These are phyloP conservation scores for Geopyxis carbonaria DNA, from an alignment of 495 filamentous ascomycete genomes.

Conservation along the genomic window DNA sequence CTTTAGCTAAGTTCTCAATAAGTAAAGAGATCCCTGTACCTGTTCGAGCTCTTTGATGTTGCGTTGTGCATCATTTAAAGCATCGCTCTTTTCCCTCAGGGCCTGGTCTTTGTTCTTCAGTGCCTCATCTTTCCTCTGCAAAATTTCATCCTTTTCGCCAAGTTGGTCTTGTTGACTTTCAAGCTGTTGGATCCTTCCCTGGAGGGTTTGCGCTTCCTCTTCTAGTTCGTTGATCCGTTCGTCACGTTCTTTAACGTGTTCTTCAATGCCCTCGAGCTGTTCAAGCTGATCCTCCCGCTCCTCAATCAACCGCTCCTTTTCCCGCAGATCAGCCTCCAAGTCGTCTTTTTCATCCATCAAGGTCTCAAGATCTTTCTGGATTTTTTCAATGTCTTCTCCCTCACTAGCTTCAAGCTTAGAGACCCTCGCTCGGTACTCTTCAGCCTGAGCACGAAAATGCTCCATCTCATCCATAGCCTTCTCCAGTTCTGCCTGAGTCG, in stretches of 20 bases:
- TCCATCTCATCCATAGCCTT: slow-evolving; percentile 30
- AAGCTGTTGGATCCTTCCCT: slow-evolving; percentile 10
- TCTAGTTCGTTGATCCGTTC: slow-evolving; percentile 17
- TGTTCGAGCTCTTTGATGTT: slow-evolving; percentile 20
- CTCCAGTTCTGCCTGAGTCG: slow-evolving; percentile 25
- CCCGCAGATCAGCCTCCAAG: slow-evolving; percentile 42
- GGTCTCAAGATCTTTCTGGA: slow-evolving; percentile 39
- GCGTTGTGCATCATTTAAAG: slow-evolving; percentile 14
- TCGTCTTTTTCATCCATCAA: slow-evolving; percentile 42
- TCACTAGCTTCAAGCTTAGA: slow-evolving; percentile 46
- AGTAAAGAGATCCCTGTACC: slow-evolving; percentile 6
- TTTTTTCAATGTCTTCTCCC: slow-evolving; percentile 46
- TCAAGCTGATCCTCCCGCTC: slow-evolving; percentile 42
- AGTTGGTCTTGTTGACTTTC: slow-evolving; percentile 28
- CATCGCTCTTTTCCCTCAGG: slow-evolving; percentile 4
- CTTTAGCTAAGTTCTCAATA: neutral
- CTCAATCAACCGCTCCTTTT: slow-evolving; percentile 44
- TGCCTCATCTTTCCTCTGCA: neutral
- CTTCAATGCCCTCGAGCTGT: slow-evolving; percentile 39
- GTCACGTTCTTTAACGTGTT: slow-evolving; percentile 31
- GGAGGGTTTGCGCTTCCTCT: slow-evolving; percentile 11
- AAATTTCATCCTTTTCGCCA: slow-evolving; percentile 13
- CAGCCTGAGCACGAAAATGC: slow-evolving; percentile 47
- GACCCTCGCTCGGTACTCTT: slow-evolving; percentile 48
- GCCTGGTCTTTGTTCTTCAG: neutral